phyloP scores from a whole-genome alignment of 2,329 filamentous ascomycete genomes.

The Apiospora aurea region DNA sequence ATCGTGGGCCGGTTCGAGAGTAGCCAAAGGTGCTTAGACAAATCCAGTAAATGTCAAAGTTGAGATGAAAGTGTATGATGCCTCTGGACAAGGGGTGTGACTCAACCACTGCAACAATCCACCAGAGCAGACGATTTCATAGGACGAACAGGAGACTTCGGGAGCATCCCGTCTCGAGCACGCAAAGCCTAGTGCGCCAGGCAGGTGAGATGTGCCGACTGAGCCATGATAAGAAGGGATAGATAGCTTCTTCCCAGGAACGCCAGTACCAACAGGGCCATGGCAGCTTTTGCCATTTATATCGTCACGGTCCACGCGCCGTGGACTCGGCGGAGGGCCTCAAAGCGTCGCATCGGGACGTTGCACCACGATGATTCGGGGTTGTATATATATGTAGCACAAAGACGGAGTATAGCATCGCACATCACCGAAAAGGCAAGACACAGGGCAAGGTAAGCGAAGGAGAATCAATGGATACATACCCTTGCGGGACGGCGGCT shows the following conservation, averaged over 20 bases:
- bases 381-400: conserved; percentile 19
- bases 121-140: background rate
- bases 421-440: conserved; percentile 17
- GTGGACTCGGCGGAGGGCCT: background rate
- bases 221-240: background rate
- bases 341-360: background rate
- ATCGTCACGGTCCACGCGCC: background rate
- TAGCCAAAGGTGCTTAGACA: background rate
- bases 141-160: background rate
- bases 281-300: background rate
- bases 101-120: background rate
- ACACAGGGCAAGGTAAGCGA: conserved; percentile 27
- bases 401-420: background rate
- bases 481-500: conserved; percentile 69
- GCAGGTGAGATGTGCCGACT: background rate
- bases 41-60: background rate
- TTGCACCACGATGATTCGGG: background rate
- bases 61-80: background rate
- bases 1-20: conserved; percentile 26
- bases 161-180: conserved; percentile 15
- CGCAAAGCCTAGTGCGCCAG: background rate
- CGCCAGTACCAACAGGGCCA: background rate
- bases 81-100: background rate
- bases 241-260: background rate
- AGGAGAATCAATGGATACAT: conserved; percentile 48